phyloP scores from a whole-genome alignment of 352 stramenopile species.

The Phytophthora hybrid region DNA sequence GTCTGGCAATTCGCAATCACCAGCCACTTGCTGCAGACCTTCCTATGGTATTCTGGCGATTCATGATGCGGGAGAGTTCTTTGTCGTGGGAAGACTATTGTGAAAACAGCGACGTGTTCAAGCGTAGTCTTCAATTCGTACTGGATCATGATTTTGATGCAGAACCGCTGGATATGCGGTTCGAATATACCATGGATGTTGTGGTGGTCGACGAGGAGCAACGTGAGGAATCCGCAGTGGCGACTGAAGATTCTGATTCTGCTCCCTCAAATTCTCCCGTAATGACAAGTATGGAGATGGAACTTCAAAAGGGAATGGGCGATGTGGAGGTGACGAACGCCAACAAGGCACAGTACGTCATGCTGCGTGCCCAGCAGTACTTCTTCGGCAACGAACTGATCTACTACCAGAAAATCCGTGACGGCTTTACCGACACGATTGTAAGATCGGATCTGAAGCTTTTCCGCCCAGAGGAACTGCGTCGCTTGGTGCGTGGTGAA shows the following conservation, averaged over 20 bases:
- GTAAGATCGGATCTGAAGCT: slow-evolving; percentile 58
- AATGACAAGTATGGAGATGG: slow-evolving; percentile 66
- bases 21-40: slow-evolving; percentile 69
- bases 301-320: slow-evolving; percentile 49
- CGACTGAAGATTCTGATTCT: slow-evolving; percentile 7
- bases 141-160: slow-evolving; percentile 73
- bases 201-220: slow-evolving; percentile 39
- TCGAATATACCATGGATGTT: slow-evolving; percentile 70
- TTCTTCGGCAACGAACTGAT: slow-evolving; percentile 70
- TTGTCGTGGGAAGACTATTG: slow-evolving; percentile 74
- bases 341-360: slow-evolving; percentile 76
- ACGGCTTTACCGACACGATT: slow-evolving; percentile 73
- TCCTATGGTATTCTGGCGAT: slow-evolving; percentile 76
- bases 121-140: slow-evolving; percentile 68
- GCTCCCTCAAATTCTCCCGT: slow-evolving; percentile 6
- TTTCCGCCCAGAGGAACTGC: slow-evolving; percentile 66
- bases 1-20: slow-evolving; percentile 76
- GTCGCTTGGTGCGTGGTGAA: slow-evolving; percentile 56
- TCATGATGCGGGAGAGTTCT: slow-evolving; percentile 52
- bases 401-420: slow-evolving; percentile 68
- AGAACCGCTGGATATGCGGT: slow-evolving; percentile 65
- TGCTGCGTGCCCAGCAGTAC: slow-evolving; percentile 63
- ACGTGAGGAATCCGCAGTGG: too few species aligned
- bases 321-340: slow-evolving; percentile 62
- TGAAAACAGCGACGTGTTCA: slow-evolving; percentile 61